Conservation (phyloP, 306 rosid genomes). For the Quercus aquifolioides region DNA sequence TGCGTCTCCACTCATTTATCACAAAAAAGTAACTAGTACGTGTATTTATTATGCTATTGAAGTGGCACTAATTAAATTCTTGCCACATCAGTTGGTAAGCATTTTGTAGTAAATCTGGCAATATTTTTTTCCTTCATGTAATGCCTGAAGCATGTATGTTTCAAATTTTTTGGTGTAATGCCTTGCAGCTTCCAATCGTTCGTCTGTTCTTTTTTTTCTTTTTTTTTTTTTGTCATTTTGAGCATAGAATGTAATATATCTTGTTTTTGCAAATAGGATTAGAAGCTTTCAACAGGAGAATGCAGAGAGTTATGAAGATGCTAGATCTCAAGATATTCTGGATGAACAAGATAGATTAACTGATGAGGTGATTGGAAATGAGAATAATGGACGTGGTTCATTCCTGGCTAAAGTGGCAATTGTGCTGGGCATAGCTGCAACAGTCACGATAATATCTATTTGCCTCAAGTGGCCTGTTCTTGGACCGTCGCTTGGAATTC, state of each 20-base stretch:
- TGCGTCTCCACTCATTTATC: no score
- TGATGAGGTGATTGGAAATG: slow-evolving; percentile 25
- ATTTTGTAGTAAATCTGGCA: no score
- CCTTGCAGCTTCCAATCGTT: neutral
- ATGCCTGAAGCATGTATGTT: no score
- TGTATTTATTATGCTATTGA: no score
- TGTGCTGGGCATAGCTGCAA: slow-evolving; percentile 53
- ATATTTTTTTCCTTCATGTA: no score
- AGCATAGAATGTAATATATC: neutral
- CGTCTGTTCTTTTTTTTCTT: neutral
- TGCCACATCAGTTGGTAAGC: no score
- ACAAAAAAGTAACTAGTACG: no score
- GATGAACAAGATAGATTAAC: slow-evolving; percentile 19
- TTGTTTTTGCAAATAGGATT: slow-evolving; percentile 28
- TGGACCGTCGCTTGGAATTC: slow-evolving; percentile 44
- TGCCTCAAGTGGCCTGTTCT: slow-evolving; percentile 29
- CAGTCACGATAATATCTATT: slow-evolving; percentile 42
- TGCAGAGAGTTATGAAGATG: slow-evolving; percentile 25
- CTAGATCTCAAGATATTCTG: slow-evolving; percentile 19
- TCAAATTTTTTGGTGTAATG: no score
- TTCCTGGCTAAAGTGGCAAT: slow-evolving; percentile 45
- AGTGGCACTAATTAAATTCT: no score
- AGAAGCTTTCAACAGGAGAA: slow-evolving; percentile 40
- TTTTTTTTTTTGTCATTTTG: neutral
- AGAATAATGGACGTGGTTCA: slow-evolving; percentile 13